Evolutionary conservation across 345 rosid genomes (phyloP).

Genomic region (Lumnitzera littorea): DNA sequence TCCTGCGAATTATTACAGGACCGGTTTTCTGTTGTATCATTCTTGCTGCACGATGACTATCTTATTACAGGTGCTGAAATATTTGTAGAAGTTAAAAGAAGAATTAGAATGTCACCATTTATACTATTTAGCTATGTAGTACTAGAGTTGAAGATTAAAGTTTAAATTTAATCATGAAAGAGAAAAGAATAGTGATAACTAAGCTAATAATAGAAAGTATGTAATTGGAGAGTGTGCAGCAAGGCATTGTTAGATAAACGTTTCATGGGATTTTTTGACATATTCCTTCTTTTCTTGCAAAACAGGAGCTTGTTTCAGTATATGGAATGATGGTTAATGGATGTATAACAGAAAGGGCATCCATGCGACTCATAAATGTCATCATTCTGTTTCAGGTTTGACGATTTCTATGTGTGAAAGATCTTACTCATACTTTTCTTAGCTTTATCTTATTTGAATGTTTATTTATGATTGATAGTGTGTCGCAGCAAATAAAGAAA

Average conservation of each 20-base stretch:
- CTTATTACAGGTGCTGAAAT: slow-evolving; percentile 9
- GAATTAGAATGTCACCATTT: neutral
- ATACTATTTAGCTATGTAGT: too few species aligned
- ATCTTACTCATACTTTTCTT: slow-evolving; percentile 1
- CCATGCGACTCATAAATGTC: slow-evolving; percentile 17
- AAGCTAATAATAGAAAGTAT: too few species aligned
- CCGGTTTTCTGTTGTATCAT: slow-evolving; percentile 9
- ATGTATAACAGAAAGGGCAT: slow-evolving; percentile 8
- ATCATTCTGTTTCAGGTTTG: slow-evolving; percentile 12
- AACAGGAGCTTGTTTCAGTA: slow-evolving; percentile 11
- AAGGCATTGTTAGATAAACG: neutral
- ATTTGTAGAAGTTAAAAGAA: neutral
- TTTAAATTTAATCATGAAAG: too few species aligned
- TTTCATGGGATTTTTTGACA: neutral
- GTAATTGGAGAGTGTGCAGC: too few species aligned
- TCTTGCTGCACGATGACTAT: slow-evolving; percentile 11
- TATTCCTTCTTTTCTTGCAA: neutral
- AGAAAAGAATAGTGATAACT: too few species aligned
- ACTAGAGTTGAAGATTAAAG: too few species aligned
- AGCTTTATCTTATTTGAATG: neutral
- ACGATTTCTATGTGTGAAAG: neutral
- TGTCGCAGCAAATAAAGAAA: slow-evolving; percentile 9
- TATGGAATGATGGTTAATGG: slow-evolving; percentile 8
- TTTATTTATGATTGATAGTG: slow-evolving; percentile 4
- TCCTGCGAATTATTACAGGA: slow-evolving; percentile 7